These are phyloP conservation scores for Diaporthe amygdali DNA, from an alignment of 2,329 filamentous ascomycete genomes.

Conservation along the genomic window DNA sequence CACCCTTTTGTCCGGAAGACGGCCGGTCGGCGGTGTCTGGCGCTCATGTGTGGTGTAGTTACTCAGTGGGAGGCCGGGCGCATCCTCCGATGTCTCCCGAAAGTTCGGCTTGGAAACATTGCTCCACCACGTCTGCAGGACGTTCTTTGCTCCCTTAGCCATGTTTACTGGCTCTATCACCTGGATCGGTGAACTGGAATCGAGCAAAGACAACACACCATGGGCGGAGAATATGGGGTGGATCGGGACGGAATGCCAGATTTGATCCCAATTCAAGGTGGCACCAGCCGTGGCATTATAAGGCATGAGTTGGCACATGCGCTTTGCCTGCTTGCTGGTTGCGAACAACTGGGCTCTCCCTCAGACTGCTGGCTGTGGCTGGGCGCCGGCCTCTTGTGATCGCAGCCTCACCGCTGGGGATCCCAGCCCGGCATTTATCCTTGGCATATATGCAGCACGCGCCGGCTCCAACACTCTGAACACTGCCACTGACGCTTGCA, in stretches of 20 bases:
- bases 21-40: neutral
- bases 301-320: neutral
- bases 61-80: conserved; percentile 7
- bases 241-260: neutral
- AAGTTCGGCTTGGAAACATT: conserved; percentile 17
- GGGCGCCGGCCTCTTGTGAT: neutral
- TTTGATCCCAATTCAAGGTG: neutral
- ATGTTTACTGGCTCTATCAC: neutral
- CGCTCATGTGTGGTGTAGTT: neutral
- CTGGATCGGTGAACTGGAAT: neutral
- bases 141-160: conserved; percentile 1
- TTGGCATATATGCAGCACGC: conserved; percentile 10
- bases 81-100: conserved; percentile 9
- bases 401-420: conserved; percentile 5
- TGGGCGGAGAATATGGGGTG: neutral
- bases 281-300: neutral
- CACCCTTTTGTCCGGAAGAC: conserved; percentile 19
- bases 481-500: conserved; percentile 12
- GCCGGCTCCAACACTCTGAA: neutral
- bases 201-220: neutral
- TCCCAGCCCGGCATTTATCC: conserved; percentile 7
- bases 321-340: neutral
- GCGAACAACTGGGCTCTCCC: neutral
- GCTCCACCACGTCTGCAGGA: conserved; percentile 10
- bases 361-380: neutral